Percentiles rank a stretch among this genome's conserved stretches.
Conservation (phyloP, 768 basidiomycete genomes). For the Asterophora lycoperdoides region DNA sequence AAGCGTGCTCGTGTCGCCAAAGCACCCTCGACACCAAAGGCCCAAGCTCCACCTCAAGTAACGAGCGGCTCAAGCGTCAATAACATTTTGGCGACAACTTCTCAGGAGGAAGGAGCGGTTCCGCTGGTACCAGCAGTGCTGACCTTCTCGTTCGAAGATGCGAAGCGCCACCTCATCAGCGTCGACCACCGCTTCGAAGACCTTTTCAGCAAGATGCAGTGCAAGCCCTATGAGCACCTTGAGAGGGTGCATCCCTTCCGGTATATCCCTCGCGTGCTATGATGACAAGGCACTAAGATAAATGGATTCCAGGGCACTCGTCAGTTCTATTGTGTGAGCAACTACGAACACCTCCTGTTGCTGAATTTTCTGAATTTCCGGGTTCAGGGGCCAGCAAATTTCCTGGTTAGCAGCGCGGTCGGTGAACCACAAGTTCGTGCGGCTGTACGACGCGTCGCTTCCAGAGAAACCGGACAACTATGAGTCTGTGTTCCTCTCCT, state of each 20-base stretch:
- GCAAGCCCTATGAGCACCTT: constrained; percentile 73
- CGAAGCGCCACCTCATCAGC: constrained; percentile 63
- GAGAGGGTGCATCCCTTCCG: constrained; percentile 81
- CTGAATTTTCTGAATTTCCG: not conserved
- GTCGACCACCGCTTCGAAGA: constrained; percentile 69
- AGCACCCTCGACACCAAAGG: not conserved
- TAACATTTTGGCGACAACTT: not conserved
- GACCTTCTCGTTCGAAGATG: constrained; percentile 73
- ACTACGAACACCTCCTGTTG: not conserved
- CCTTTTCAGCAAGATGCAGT: constrained; percentile 60
- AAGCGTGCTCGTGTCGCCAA: constrained; percentile 11
- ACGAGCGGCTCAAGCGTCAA: constrained; percentile 1
- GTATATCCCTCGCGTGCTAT: constrained; percentile 32
- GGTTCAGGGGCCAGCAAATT: constrained; percentile 67
- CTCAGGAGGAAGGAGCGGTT: constrained; percentile 18
- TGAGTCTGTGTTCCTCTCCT: constrained; percentile 34
- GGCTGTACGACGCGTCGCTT: constrained; percentile 68
- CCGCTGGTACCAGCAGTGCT: constrained; percentile 64
- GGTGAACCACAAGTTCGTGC: constrained; percentile 74
- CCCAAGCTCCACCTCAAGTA: constrained; percentile 1
- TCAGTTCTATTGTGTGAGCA: constrained; percentile 66
- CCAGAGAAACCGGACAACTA: constrained; percentile 63
- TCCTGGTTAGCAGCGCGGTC: constrained; percentile 85
- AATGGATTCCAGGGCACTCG: constrained; percentile 48
- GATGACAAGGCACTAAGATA: not conserved